Conservation (phyloP, 805 yeast species). For the Starmera pachycereana region DNA sequence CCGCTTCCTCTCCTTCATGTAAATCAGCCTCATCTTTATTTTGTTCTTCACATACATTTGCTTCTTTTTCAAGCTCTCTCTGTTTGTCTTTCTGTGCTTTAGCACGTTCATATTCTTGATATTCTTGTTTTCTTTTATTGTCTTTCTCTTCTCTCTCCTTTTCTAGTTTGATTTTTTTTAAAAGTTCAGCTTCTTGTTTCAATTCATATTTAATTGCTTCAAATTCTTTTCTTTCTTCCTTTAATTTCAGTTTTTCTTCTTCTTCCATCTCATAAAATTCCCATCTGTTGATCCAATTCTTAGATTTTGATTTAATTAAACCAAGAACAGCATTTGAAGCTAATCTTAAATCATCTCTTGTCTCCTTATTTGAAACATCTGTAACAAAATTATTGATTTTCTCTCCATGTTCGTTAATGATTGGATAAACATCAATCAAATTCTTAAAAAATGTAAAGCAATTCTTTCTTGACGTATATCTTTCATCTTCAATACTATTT, state of each 20-base stretch:
- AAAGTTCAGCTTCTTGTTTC: conserved; percentile 1
- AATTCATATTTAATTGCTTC: conserved; percentile 6
- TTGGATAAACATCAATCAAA: conserved; percentile 53
- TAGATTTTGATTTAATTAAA: conserved; percentile 40
- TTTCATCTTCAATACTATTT: conserved; percentile 26
- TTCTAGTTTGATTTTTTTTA: not conserved
- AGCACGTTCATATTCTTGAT: not conserved
- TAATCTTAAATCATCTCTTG: conserved; percentile 70
- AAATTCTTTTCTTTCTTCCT: conserved; percentile 4
- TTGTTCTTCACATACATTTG: conserved; percentile 10
- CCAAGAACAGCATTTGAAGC: conserved; percentile 68
- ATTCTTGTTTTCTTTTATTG: not conserved
- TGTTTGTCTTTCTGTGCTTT: conserved; percentile 11
- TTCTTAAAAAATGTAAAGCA: conserved; percentile 69
- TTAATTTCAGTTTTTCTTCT: conserved; percentile 26
- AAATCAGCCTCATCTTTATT: not conserved
- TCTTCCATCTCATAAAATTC: conserved; percentile 45
- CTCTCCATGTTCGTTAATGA: conserved; percentile 56
- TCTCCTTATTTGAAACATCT: conserved; percentile 39
- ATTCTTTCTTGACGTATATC: conserved; percentile 74
- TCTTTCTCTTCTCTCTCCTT: conserved; percentile 2
- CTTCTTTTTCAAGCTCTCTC: conserved; percentile 6
- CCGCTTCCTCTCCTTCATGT: not conserved
- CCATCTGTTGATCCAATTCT: conserved; percentile 40
- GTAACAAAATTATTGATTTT: conserved; percentile 36